Base-by-base conservation (phyloP, 2,329 filamentous ascomycete species). In the Alternaria ventricosa region DNA sequence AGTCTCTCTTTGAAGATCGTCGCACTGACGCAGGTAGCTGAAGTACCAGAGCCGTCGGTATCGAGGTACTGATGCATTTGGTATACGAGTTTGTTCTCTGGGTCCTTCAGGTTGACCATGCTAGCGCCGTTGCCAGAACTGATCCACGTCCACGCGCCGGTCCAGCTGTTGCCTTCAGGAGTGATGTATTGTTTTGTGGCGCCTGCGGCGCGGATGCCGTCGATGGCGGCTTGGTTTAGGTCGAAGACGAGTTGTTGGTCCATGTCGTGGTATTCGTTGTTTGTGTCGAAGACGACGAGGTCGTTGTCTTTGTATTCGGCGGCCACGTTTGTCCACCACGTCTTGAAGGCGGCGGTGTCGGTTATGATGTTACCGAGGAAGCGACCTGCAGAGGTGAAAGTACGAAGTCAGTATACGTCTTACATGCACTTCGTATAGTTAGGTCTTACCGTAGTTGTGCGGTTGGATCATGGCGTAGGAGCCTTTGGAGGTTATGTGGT, bases 11-110 rank as follows among this genome's bases (percentile, higher is more conserved):
- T 75, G 56, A 87, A 85, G 64, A 88, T 86, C n/a, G 86, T 88
- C 6, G 75, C 65, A 63, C 75, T 82, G 15, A 87, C 85, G 71
- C 87, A 89, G 27, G 78, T 77, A 3, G 77, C 78, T 3, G 78
- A 79, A 0, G 86, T 87, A 9, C 87, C 87, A 2, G 83, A 85
- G 57, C 85, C 83, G 63, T 88, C 86, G 0, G 77, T 79, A 77
- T 89, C 87, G 41, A 88, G 86, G 70, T 88, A 89, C 78, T 88
- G 87, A 73, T 89, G 87, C 87, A 88, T 88, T 71, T 88, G 85
- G 76, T 86, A 88, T 72, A 88, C 77, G 60, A 88, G 81, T 71
- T 86, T 87, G 77, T 87, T 78, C 49, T 79, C 63, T 0, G 86
- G 81, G 65, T 89, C 87, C 9, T 82, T 85, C 45, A 88, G 80